Evolutionary conservation across 192 early-diverging fungal genomes (phyloP).

Genomic region (Oehlia diaphana): DNA sequence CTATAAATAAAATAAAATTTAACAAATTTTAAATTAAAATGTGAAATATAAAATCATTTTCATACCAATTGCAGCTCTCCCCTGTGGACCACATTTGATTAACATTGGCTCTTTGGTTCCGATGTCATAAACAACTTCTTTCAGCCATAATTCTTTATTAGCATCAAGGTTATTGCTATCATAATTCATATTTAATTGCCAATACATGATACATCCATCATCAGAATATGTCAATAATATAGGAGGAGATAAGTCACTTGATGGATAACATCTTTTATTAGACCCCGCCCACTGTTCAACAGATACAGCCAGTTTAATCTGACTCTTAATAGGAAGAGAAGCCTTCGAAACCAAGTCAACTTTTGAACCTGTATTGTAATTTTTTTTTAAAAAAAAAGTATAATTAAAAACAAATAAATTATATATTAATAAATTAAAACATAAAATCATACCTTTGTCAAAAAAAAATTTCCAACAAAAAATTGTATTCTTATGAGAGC

Average conservation of each 20-base stretch:
- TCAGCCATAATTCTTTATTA: conserved; percentile 21
- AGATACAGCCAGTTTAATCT: conserved; percentile 3
- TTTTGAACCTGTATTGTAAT: neutral
- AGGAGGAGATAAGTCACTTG: neutral
- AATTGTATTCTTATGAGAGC: conserved; percentile 9
- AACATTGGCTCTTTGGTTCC: conserved; percentile 24
- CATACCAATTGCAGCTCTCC: conserved; percentile 42
- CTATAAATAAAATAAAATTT: neutral
- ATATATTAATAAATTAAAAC: neutral
- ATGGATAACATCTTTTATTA: conserved; percentile 5
- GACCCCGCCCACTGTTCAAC: conserved; percentile 17
- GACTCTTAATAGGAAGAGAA: neutral
- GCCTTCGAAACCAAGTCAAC: conserved; percentile 6
- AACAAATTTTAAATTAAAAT: neutral
- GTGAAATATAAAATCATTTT: neutral
- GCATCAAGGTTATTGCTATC: conserved; percentile 12
- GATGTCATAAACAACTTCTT: conserved; percentile 31
- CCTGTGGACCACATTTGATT: conserved; percentile 46
- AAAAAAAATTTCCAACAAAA: conserved; percentile 21
- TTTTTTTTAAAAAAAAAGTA: neutral
- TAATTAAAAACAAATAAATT: neutral
- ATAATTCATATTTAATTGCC: conserved; percentile 36
- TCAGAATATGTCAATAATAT: conserved; percentile 43
- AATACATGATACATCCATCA: conserved; percentile 42
- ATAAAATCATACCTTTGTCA: neutral